Evolutionary conservation across 805 yeast species (phyloP), one percentile per base, ranked within the genome.

Genomic region (Torulaspora delbrueckii): DNA sequence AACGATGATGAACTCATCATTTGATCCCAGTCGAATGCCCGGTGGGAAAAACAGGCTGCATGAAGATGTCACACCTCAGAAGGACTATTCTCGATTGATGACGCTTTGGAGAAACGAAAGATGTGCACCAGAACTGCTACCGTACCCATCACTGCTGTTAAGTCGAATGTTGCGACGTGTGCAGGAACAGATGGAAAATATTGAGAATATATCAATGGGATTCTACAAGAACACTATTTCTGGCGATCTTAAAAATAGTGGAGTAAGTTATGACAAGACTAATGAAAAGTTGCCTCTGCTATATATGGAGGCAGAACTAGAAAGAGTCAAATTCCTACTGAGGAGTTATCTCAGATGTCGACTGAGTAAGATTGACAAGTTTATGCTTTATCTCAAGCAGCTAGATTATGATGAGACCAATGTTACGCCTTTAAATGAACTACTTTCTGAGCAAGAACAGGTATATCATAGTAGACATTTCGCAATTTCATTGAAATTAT

Each of bases 271-370:
- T 8, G 43, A 34, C 37, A 40, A 33, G 10, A 32, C 25, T 8
- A 59, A 52, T 37, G 57, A 56, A 18, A 90, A 90, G 59, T 66
- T 91, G 47, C 83, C 86, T 47, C 70, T 90, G 37, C 78, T 93
- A 70, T 78, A 95, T 19, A 82, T 91, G 55, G 99, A 93, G 60
- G 84, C 95, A 10, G 98, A 93, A 55, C 74, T 93, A 19, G 98
- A 93, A 57, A 70, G 99, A 46, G 77, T 88, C 25, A 87, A 83
- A 56, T 93, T 83, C 61, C 65, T 91, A 28, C 72, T 90, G n/a
- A 69, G 97, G 42, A 76, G 87, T 10, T 91, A 88, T 62, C 70
- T 90, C 27, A 74, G 99, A 50, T 77, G 91, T 5, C 72, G 99
- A 47, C 64, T 89, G 45, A 68, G 71, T 49, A 90, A 86, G 65